phyloP scores from a whole-genome alignment of 176 grass and related monocot species.

The Bothriochloa decipiens region DNA sequence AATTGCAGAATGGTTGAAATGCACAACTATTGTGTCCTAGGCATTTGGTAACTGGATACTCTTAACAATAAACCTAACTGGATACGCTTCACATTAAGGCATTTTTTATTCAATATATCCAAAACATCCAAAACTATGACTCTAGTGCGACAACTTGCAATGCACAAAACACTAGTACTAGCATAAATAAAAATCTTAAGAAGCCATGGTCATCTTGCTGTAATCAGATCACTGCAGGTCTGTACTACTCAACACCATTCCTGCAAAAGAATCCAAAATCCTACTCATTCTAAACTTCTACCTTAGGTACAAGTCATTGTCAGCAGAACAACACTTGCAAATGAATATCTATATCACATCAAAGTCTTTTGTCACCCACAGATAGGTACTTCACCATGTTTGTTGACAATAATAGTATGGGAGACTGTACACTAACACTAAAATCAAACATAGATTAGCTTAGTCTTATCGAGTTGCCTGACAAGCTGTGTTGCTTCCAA shows the following conservation, averaged over 20 bases:
- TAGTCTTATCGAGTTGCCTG: conserved; percentile 22
- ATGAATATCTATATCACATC: conserved; percentile 46
- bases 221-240: background rate
- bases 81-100: background rate
- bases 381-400: conserved; percentile 41
- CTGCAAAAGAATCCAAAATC: conserved; percentile 5
- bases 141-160: conserved; percentile 15
- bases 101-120: conserved; percentile 11
- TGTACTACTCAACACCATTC: conserved; percentile 28
- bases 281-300: conserved; percentile 20
- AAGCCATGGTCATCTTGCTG: conserved; percentile 35
- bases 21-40: too few relatives aligned
- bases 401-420: conserved; percentile 1
- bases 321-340: conserved; percentile 21
- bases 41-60: too few relatives aligned
- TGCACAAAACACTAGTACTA: background rate
- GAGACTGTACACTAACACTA: background rate
- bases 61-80: background rate
- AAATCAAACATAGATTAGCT: conserved; percentile 35
- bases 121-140: conserved; percentile 9
- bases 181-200: conserved; percentile 29
- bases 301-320: conserved; percentile 3
- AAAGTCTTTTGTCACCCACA: conserved; percentile 43
- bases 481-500: conserved; percentile 32
- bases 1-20: too few relatives aligned